Base-by-base conservation (phyloP, 2,329 filamentous ascomycete genomes). In the Pestalotiopsis sp. region DNA sequence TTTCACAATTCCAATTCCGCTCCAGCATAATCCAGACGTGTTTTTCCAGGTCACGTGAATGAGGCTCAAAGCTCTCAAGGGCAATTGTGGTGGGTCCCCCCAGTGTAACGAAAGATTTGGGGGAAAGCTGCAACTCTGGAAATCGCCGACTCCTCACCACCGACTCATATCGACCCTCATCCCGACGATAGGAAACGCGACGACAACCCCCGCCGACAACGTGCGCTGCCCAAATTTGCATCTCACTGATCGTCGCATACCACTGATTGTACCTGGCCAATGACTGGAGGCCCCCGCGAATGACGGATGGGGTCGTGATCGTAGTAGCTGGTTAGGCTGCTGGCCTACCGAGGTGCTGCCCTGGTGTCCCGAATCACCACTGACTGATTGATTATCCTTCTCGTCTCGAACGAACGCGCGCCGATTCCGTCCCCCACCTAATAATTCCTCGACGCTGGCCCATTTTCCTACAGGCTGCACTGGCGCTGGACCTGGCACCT, bases 31-130 rank as follows among this genome's bases (percentile, higher is more conserved):
- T 20, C 13, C 1, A 22, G 40, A 11, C 4, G 58, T 38, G 35
- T 11, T 9, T 35, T 35, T 3, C n/a, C 30, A 30, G 30, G 63
- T 65, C 63, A 65, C 63, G 63, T 65, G 63, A 65, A 39, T 65
- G 63, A 55, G 63, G 63, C 63, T 65, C 61, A 11, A 57, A 61
- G 58, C 58, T 55, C 40, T 9, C 39, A 52, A 39, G 22, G 13
- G 20, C 56, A 22, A n/a, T 26, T 58, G 22, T 26, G 56, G 63
- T 65, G 63, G 63, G 30, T 57, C 63, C 44, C 38, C 22, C 30
- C 22, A 14, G 63, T 65, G 63, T 48, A 65, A 48, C 48, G 63
- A 65, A 66, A 66, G 30, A 66, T 66, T 66, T 66, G 64, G 64
- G 64, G 64, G 38, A 24, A 57, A 59, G 35, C 55, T 58, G 64